A percentile compares a stretch with the other conserved stretches of the same genome.
These are phyloP conservation scores for Ogataea nakhonphanomensis DNA, from an alignment of 805 yeast species.

Conservation along the genomic window DNA sequence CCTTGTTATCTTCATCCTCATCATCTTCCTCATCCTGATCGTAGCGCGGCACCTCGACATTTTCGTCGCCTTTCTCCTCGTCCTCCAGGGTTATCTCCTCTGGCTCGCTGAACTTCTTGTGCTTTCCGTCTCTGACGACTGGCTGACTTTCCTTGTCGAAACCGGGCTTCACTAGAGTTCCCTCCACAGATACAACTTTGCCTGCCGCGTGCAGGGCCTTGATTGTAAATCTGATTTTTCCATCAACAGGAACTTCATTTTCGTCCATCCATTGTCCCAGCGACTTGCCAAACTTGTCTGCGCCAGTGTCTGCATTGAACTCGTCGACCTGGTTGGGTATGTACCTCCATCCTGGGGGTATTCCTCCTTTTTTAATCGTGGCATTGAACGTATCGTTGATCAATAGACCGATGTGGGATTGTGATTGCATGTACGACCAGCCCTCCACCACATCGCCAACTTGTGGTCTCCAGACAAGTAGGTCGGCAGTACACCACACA, in stretches of 20 bases:
- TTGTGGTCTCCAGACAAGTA: slow-evolving; percentile 86
- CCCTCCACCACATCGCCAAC: slow-evolving; percentile 89
- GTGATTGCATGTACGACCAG: slow-evolving; percentile 84
- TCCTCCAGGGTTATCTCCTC: slow-evolving; percentile 21
- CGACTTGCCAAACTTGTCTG: slow-evolving; percentile 35
- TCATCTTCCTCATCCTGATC: slow-evolving; percentile 21
- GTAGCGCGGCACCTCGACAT: slow-evolving; percentile 26
- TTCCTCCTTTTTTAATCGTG: slow-evolving; percentile 75
- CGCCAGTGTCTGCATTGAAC: slow-evolving; percentile 21
- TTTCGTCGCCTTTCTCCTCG: slow-evolving; percentile 15
- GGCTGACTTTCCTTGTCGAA: slow-evolving; percentile 53
- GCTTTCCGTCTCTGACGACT: slow-evolving; percentile 36
- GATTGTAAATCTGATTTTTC: slow-evolving; percentile 73
- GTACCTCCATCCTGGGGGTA: slow-evolving; percentile 86
- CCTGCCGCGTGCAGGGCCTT: slow-evolving; percentile 74
- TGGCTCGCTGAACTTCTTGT: slow-evolving; percentile 37
- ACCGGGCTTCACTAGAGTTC: slow-evolving; percentile 69
- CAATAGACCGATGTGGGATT: slow-evolving; percentile 88
- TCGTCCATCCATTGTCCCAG: slow-evolving; percentile 89
- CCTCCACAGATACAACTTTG: slow-evolving; percentile 80
- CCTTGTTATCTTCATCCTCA: slow-evolving; percentile 27
- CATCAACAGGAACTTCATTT: slow-evolving; percentile 71
- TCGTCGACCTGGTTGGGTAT: slow-evolving; percentile 76
- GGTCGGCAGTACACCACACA: slow-evolving; percentile 79
- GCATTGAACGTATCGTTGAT: slow-evolving; percentile 95